These are phyloP conservation scores for Calendula officinalis DNA, from an alignment of 129 eudicot species.

Conservation along the genomic window DNA sequence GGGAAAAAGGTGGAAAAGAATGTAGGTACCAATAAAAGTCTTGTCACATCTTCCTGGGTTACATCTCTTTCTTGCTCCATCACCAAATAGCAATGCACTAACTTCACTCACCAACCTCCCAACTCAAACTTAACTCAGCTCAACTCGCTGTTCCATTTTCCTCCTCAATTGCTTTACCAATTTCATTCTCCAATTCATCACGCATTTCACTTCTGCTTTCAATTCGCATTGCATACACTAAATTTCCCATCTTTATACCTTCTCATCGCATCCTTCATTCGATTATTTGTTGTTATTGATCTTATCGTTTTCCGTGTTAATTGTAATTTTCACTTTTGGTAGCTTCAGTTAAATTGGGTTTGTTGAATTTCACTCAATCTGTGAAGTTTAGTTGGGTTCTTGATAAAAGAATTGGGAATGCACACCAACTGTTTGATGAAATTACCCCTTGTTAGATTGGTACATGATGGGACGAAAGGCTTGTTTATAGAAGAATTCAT, in stretches of 20 bases:
- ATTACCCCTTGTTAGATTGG: conserved; percentile 32
- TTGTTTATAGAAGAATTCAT: too few species aligned
- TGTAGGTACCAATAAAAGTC: conserved; percentile 15
- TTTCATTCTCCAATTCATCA: not conserved
- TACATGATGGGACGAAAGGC: too few species aligned
- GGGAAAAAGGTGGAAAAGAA: not conserved
- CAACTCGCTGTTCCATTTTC: conserved; percentile 12
- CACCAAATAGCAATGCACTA: conserved; percentile 2
- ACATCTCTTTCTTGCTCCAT: conserved; percentile 21
- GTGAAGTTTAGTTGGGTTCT: conserved; percentile 21
- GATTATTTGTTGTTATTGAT: not conserved
- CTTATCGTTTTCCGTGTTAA: not conserved
- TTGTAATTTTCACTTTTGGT: not conserved
- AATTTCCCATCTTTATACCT: not conserved
- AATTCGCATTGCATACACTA: not conserved
- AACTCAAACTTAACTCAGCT: not conserved
- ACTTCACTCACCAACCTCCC: conserved; percentile 38
- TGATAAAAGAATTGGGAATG: conserved; percentile 34
- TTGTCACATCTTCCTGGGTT: conserved; percentile 25
- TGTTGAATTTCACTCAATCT: not conserved
- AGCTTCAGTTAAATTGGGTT: conserved; percentile 7
- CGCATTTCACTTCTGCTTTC: conserved; percentile 15
- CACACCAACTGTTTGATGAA: conserved; percentile 44
- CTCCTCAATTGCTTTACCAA: conserved; percentile 20
- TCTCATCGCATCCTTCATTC: not conserved